Evolutionary conservation across 169 alveolate species (phyloP).

Genomic region (Theileria annulata): DNA sequence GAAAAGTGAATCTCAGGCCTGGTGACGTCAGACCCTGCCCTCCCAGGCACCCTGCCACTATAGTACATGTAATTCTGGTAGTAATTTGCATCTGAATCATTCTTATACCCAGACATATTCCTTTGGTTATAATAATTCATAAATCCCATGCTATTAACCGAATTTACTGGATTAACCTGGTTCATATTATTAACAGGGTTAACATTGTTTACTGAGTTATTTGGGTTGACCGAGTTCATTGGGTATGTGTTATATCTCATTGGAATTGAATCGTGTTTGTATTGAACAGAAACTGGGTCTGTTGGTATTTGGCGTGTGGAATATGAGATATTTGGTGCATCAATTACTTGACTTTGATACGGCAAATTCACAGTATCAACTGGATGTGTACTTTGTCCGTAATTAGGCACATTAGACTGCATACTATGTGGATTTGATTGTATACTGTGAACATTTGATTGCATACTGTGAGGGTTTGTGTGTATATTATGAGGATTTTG

Average conservation of each 20-base stretch:
- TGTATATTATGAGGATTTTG: not conserved
- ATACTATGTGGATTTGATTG: too few relatives aligned
- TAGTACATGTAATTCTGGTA: constrained; percentile 3
- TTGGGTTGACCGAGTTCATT: too few relatives aligned
- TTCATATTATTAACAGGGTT: not conserved
- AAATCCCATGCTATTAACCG: not conserved
- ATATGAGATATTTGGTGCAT: not conserved
- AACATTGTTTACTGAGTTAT: too few relatives aligned
- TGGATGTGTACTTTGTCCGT: too few relatives aligned
- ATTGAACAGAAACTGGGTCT: not conserved
- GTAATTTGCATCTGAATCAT: not conserved
- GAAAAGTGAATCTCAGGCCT: not conserved
- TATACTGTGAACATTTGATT: too few relatives aligned
- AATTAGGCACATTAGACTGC: too few relatives aligned
- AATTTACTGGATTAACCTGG: not conserved
- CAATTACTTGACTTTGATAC: not conserved
- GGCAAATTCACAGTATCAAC: not conserved
- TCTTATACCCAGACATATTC: not conserved
- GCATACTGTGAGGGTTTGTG: not conserved
- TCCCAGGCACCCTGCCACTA: not conserved
- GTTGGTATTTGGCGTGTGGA: not conserved
- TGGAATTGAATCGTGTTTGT: too few relatives aligned
- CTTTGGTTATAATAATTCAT: not conserved
- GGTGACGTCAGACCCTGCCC: not conserved
- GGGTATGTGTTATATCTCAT: not conserved